Base-by-base conservation (phyloP, 2,329 filamentous ascomycete species). In the Ceratocystis huliohia region DNA sequence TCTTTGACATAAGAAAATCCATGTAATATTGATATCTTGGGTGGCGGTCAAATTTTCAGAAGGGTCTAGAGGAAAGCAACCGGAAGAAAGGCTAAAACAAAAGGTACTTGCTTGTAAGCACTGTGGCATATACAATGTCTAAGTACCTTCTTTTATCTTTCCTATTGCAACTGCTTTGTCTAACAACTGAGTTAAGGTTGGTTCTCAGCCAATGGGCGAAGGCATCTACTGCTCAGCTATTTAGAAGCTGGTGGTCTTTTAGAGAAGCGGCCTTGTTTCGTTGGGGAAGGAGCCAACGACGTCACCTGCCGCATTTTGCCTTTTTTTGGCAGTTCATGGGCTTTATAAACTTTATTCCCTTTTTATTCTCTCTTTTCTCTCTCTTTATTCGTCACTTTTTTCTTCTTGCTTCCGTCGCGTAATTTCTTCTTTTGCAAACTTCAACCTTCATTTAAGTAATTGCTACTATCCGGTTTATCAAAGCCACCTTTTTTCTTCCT, bases 281-380 rank as follows among this genome's bases (percentile, higher is more conserved):
- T 50, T 63, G 61, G 61, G 53, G 53, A 64, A 64, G 65, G 44
- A 64, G 28, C n/a, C 62, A 41, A 25, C 65, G 65, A 67, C 65
- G 62, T 67, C 61, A 64, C 65, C 62, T 59, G 37, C 45, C 30
- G 25, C 48, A 64, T 64, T 62, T 61, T 65, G 50, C 20, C 57
- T 20, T 65, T 56, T 44, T 64, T 64, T 25, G 5, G 15, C 6
- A 20, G 20, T 64, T 53, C 8, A 53, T 62, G 5, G 46, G 30
- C 57, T 62, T 25, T 33, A 25, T 65, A 45, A 41, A 20, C 45
- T 65, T 61, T 37, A 57, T 57, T 61, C 48, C n/a, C 25, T 22
- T 17, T n/a, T 22, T n/a, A 37, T 56, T 25, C 13, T 10, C 2
- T 30, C 8, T 22, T 22, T 25, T 45, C 15, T 30, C 15, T 46